A percentile compares a stretch with the other conserved stretches of the same genome.
Evolutionary conservation across 1,284 basidiomycete genomes (phyloP).

Genomic region (Kalmanozyma brasiliensis): DNA sequence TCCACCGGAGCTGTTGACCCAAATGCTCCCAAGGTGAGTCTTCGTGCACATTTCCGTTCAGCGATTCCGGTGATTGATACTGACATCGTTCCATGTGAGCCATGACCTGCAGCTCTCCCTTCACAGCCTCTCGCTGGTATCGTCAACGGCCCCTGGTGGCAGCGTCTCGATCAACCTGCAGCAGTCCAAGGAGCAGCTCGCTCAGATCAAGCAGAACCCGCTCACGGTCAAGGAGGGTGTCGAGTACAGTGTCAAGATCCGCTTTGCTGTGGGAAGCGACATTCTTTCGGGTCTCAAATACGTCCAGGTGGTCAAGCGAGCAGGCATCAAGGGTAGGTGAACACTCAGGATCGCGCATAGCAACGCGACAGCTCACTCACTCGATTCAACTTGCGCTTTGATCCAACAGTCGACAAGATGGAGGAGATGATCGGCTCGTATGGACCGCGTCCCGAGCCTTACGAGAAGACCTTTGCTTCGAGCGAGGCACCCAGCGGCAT

Average conservation of each 20-base stretch:
- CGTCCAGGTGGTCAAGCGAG: constrained; percentile 79
- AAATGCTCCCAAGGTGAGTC: constrained; percentile 57
- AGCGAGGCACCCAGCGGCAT: constrained; percentile 73
- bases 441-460: constrained; percentile 70
- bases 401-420: constrained; percentile 78
- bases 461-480: constrained; percentile 69
- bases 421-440: constrained; percentile 92
- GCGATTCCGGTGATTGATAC: neutral
- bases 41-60: neutral
- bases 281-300: constrained; percentile 87
- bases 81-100: constrained; percentile 2
- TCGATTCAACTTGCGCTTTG: neutral
- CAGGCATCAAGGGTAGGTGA: constrained; percentile 72
- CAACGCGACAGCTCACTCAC: neutral
- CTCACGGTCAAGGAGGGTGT: constrained; percentile 73
- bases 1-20: constrained; percentile 63
- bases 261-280: constrained; percentile 79
- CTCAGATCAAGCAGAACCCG: constrained; percentile 73
- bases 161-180: constrained; percentile 70
- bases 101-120: constrained; percentile 51
- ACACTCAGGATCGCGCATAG: constrained; percentile 14
- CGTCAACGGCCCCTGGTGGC: constrained; percentile 67
- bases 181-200: constrained; percentile 68
- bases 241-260: constrained; percentile 81
- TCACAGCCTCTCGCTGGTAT: constrained; percentile 70